Percentiles rank a stretch among this genome's conserved stretches.
phyloP scores from a whole-genome alignment of 2,329 filamentous ascomycete species.

The Proliferodiscus dingleyae region DNA sequence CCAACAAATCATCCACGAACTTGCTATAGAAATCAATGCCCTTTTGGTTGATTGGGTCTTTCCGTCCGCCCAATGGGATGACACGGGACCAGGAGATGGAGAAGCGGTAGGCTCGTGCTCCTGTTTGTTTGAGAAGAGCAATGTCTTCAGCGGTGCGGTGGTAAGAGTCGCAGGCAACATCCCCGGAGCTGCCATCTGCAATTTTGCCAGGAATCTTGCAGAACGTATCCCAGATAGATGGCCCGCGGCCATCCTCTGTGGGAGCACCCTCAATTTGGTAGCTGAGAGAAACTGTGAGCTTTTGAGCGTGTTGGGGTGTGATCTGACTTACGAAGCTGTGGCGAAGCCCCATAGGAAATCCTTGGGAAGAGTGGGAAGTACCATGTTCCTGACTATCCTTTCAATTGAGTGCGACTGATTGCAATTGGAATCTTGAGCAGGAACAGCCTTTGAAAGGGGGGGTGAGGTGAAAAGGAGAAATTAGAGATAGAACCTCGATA shows the following conservation, averaged over 20 bases:
- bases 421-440: neutral
- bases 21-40: conserved; percentile 75
- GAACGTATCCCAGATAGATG: conserved; percentile 90
- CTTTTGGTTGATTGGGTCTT: conserved; percentile 74
- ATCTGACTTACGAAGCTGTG: conserved; percentile 59
- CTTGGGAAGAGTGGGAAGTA: conserved; percentile 47
- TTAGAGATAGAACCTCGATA: neutral
- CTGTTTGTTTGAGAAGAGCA: conserved; percentile 66
- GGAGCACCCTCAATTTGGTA: conserved; percentile 83
- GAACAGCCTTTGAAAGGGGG: neutral
- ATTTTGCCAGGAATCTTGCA: conserved; percentile 78
- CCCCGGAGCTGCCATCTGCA: conserved; percentile 69
- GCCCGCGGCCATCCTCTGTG: conserved; percentile 70
- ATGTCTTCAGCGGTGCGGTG: conserved; percentile 75
- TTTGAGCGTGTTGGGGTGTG: neutral
- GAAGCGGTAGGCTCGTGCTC: conserved; percentile 75
- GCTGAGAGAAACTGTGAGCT: conserved; percentile 39
- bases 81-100: conserved; percentile 81
- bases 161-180: conserved; percentile 81
- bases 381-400: conserved; percentile 36
- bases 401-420: too few species aligned
- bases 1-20: conserved; percentile 73
- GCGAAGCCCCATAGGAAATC: conserved; percentile 79
- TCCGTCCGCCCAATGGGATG: conserved; percentile 77
- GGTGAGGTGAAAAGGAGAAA: conserved; percentile 4